Evolutionary conservation across 176 grass and related monocot genomes (phyloP).

Genomic region (Elaeis guineensis): DNA sequence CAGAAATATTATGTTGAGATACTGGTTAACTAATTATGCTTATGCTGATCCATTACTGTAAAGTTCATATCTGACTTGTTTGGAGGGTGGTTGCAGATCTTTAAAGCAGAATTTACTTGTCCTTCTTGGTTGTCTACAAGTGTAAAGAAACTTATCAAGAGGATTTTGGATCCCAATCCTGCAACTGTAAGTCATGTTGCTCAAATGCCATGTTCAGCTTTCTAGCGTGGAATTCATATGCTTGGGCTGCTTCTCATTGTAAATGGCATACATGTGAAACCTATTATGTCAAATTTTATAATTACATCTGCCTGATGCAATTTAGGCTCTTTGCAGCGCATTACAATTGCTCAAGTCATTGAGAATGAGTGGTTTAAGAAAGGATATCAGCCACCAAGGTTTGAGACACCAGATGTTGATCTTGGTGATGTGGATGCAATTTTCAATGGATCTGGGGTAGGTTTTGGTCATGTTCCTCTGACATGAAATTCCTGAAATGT

Average conservation of each 20-base stretch:
- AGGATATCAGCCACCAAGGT: constrained; percentile 63
- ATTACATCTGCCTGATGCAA: neutral
- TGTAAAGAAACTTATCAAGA: constrained; percentile 89
- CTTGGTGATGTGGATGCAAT: constrained; percentile 77
- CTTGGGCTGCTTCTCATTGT: too few relatives aligned
- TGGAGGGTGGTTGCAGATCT: constrained; percentile 50
- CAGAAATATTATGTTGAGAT: too few relatives aligned
- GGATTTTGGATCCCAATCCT: constrained; percentile 82
- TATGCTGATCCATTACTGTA: too few relatives aligned
- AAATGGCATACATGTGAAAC: too few relatives aligned
- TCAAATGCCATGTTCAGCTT: too few relatives aligned
- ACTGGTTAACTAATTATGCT: too few relatives aligned
- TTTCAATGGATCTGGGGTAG: constrained; percentile 65
- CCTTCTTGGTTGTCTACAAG: constrained; percentile 95
- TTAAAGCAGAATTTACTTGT: constrained; percentile 82
- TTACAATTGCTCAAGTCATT: constrained; percentile 63
- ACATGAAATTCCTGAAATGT: too few relatives aligned
- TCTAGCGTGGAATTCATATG: too few relatives aligned
- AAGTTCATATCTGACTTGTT: neutral
- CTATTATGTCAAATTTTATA: neutral
- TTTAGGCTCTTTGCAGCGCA: constrained; percentile 48
- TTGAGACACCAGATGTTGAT: constrained; percentile 63
- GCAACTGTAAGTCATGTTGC: constrained; percentile 38
- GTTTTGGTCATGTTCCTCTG: neutral
- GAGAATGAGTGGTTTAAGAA: constrained; percentile 99